Evolutionary conservation across 1,139 yeast genomes (phyloP).

Genomic region (Blastobotrys proliferans): DNA sequence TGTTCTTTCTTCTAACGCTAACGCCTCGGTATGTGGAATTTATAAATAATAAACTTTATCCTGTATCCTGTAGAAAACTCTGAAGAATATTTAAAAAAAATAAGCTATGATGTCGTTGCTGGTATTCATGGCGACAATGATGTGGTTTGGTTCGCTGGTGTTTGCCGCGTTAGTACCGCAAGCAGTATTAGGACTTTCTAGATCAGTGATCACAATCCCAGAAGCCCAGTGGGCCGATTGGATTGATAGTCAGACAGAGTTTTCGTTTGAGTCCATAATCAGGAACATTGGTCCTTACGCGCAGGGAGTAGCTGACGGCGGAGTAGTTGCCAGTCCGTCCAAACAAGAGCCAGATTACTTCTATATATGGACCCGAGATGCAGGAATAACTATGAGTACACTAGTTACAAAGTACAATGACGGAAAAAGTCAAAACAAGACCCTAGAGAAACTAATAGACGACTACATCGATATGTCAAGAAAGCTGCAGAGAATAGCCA

Average conservation of each 20-base stretch:
- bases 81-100: too few species aligned
- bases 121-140: too few species aligned
- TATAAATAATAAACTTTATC: too few species aligned
- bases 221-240: constrained; percentile 50
- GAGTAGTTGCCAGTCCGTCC: constrained; percentile 83
- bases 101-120: too few species aligned
- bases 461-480: constrained; percentile 58
- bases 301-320: constrained; percentile 56
- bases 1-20: too few species aligned
- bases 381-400: constrained; percentile 74
- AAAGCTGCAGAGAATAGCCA: constrained; percentile 58
- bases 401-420: constrained; percentile 54
- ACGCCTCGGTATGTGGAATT: too few species aligned
- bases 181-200: too few species aligned
- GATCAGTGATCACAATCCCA: constrained; percentile 16
- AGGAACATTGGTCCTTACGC: constrained; percentile 50
- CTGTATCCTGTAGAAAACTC: too few species aligned
- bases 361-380: constrained; percentile 88
- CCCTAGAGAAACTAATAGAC: constrained; percentile 42
- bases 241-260: constrained; percentile 48
- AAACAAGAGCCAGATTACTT: constrained; percentile 65
- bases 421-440: constrained; percentile 28
- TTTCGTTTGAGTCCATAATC: constrained; percentile 39
- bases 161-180: too few species aligned
- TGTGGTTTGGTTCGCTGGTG: too few species aligned